Evolutionary conservation across 1,284 basidiomycete genomes (phyloP).

Genomic region (Erythrobasidium hasegawianum): DNA sequence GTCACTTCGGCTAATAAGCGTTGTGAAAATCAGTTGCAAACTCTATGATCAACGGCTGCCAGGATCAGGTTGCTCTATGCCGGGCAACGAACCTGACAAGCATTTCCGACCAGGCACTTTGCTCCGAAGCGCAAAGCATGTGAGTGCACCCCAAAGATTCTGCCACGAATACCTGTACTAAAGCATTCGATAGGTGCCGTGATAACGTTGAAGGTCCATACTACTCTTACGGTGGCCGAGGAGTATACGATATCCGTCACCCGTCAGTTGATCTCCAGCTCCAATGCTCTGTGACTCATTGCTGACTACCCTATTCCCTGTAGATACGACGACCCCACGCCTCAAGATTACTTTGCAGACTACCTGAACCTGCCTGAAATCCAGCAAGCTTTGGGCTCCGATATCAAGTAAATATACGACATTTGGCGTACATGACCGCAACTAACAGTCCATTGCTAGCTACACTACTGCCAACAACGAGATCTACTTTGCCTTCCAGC

Average conservation of each 20-base stretch:
- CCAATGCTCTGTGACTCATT: no score
- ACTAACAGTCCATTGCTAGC: background rate
- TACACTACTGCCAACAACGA: conserved; percentile 28
- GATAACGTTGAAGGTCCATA: conserved; percentile 31
- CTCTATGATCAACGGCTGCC: conserved; percentile 22
- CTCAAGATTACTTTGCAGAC: conserved; percentile 27
- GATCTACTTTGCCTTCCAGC: conserved; percentile 32
- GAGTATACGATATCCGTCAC: conserved; percentile 25
- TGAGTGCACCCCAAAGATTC: no score
- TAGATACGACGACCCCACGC: background rate
- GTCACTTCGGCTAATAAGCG: no score
- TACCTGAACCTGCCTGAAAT: conserved; percentile 22
- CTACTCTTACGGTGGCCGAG: conserved; percentile 25
- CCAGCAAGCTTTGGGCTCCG: conserved; percentile 12
- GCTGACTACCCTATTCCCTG: no score
- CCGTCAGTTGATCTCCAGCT: conserved; percentile 5
- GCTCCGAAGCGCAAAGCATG: conserved; percentile 18
- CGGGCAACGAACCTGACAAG: conserved; percentile 19
- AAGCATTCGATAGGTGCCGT: background rate
- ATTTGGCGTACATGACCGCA: no score
- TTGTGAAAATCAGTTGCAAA: conserved; percentile 10
- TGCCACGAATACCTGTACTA: no score
- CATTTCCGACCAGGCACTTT: conserved; percentile 18
- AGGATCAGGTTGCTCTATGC: conserved; percentile 28
- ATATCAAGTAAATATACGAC: conserved; percentile 6